Evolutionary conservation across 148 eudicot genomes (phyloP), one percentile per base, ranked within the genome.

Genomic region (Camellia sinensis): DNA sequence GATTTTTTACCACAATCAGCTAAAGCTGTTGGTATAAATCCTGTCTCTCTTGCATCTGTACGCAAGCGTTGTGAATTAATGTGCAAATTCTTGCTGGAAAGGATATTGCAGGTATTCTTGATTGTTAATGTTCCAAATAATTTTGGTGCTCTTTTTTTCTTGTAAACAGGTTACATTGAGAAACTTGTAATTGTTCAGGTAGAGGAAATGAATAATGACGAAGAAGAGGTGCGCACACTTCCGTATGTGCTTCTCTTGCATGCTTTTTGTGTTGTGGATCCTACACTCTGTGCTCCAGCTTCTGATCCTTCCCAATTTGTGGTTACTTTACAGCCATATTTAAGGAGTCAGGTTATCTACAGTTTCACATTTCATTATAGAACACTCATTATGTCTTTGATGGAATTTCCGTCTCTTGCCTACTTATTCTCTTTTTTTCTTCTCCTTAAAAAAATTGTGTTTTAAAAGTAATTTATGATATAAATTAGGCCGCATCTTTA

Each of bases 251-350:
- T 90, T 78, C 94, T 92, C 68, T 87, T 96, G 87, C 95, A 96
- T 87, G 91, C 98, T 54, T 96, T 96, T 82, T 96, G 99, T 90
- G 81, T 86, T 53, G 97, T 96, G 78, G 99, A 96, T 91, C 95
- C 98, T 45, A 84, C 92, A 76, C 91, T 96, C 48, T 96, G 99
- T 89, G 93, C 92, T 71, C 99, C 99, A 60, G 91, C 99, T 86
- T 91, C 98, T 68, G 94, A 93, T 90, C 98, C 99, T 80, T 92
- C 99, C 61, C 94, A 96, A 85, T 96, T 96, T 85, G 93, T 93
- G 76, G 92, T 93, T 74, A 96, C 99, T 59, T 85, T 96, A 83
- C 98, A 96, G 84, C 98, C 99, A 78, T 96, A 96, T 83, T 88
- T 96, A 45, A 96, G 92, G 88, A 92, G 81, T 87, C 99, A 93